Evolutionary conservation across 345 rosid species (phyloP), one percentile per base, ranked within the genome.

Genomic region (Eutrema yunnanense): DNA sequence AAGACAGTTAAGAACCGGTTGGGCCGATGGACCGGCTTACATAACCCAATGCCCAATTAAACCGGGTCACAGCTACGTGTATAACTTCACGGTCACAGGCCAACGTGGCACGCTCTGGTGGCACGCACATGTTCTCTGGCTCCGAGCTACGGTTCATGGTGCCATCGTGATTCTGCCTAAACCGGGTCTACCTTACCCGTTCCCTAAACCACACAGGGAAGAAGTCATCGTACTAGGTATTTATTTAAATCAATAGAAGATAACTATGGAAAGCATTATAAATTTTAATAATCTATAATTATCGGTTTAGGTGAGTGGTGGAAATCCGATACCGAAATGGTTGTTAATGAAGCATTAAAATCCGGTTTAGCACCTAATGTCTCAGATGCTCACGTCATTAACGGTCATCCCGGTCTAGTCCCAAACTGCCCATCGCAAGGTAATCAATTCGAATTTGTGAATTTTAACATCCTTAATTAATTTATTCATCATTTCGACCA

Each of bases 121-220:
- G 88, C 97, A 93, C 57, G 97, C 94, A 9, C 98, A 90, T 76
- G 86, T 93, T 41, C 90, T 90, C 60, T 93, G 98, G 97, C 94
- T 93, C 29, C 84, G 97, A 58, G 92, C 92, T 74, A 93, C 97
- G 8, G 86, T 93, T 58, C 96, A 93, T 27, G 98, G 98, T 37
- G 92, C 88, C 13, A 62, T 93, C 1, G 91, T 93, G 34, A 81
- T 90, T 78, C 63, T 90, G 74, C 98, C 98, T 53, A 93, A 88
- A 65, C 89, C 49, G 0, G 93, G 89, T 7, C 85, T 93, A 43
- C 92, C 98, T 13, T 93, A 93, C 61, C 98, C 97, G 2, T 93
- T 90, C 69, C 96, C 94, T 4, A 81, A 79, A 46, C 98, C 98
- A 9, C 74, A 84, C 19, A 73, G 82, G 75, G 96, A 93, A 80